Conservation (phyloP, 2,329 filamentous ascomycete species). For the Botrytis paeoniae region DNA sequence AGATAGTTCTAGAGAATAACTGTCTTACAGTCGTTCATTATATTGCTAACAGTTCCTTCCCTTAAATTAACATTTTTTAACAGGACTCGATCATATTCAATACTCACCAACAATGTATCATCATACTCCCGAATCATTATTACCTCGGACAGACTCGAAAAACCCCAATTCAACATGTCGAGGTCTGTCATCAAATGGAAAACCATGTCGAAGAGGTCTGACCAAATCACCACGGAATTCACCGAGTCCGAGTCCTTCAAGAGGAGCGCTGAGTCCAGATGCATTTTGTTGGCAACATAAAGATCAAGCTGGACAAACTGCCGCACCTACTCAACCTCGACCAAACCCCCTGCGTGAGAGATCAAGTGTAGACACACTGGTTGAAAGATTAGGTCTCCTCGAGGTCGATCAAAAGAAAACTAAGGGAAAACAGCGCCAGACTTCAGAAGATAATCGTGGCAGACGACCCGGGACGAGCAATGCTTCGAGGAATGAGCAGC, state of each 20-base stretch:
- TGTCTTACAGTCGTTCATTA: slow-evolving; percentile 8
- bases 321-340: slow-evolving; percentile 34
- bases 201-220: slow-evolving; percentile 75
- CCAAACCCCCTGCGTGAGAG: slow-evolving; percentile 45
- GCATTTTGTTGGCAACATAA: slow-evolving; percentile 92
- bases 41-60: slow-evolving; percentile 4
- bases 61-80: neutral
- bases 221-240: slow-evolving; percentile 42
- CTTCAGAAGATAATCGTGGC: slow-evolving; percentile 15
- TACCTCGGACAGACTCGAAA: slow-evolving; percentile 79
- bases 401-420: slow-evolving; percentile 46
- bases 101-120: slow-evolving; percentile 49
- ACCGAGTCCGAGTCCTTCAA: slow-evolving; percentile 31
- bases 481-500: slow-evolving; percentile 30
- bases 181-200: slow-evolving; percentile 79
- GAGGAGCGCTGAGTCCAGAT: slow-evolving; percentile 31
- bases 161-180: slow-evolving; percentile 81
- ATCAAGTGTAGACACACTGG: slow-evolving; percentile 82
- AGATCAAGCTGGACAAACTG: slow-evolving; percentile 59
- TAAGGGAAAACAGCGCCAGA: slow-evolving; percentile 29
- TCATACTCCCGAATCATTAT: slow-evolving; percentile 75
- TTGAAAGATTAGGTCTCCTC: slow-evolving; percentile 74
- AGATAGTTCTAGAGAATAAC: neutral
- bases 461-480: slow-evolving; percentile 24
- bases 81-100: slow-evolving; percentile 3